These are phyloP conservation scores for Euptelea pleiosperma DNA, from an alignment of 164 flowering plant genomes.

Conservation along the genomic window DNA sequence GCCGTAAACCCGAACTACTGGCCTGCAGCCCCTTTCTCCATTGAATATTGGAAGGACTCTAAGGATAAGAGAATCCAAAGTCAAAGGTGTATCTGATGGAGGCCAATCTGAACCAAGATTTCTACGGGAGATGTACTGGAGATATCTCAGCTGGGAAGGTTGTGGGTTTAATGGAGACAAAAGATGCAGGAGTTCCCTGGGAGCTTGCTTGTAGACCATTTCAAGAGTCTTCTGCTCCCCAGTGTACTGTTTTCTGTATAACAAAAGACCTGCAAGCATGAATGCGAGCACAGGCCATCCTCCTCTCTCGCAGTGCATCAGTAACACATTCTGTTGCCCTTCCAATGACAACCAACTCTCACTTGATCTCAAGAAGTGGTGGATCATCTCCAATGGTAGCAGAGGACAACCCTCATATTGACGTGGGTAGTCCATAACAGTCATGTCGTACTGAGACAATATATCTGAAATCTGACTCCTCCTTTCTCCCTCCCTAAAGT, in stretches of 20 bases:
- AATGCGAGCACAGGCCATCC: constrained; percentile 97
- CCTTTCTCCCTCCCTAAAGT: constrained; percentile 79
- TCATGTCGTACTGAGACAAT: constrained; percentile 77
- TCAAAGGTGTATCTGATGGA: constrained; percentile 64
- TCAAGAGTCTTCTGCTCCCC: constrained; percentile 93
- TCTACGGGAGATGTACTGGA: constrained; percentile 83
- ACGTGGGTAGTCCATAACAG: constrained; percentile 92
- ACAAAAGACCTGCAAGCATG: constrained; percentile 85
- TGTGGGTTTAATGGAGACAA: constrained; percentile 78
- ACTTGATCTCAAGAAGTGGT: constrained; percentile 79
- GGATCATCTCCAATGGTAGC: constrained; percentile 80
- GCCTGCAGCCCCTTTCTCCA: constrained; percentile 74
- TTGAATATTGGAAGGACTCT: constrained; percentile 58
- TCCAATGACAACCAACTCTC: constrained; percentile 90
- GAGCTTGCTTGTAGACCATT: constrained; percentile 94
- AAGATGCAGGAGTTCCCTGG: constrained; percentile 77
- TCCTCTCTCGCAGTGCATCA: constrained; percentile 95
- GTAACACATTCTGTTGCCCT: constrained; percentile 84
- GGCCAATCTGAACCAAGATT: constrained; percentile 77
- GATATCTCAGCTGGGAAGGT: constrained; percentile 87
- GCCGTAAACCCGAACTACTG: constrained; percentile 77
- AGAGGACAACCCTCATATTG: constrained; percentile 85
- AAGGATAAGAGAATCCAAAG: constrained; percentile 66
- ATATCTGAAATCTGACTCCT: constrained; percentile 75
- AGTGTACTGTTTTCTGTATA: constrained; percentile 77